These are phyloP conservation scores for Phytophthora pluvialis DNA, from an alignment of 352 stramenopile genomes.

Conservation along the genomic window DNA sequence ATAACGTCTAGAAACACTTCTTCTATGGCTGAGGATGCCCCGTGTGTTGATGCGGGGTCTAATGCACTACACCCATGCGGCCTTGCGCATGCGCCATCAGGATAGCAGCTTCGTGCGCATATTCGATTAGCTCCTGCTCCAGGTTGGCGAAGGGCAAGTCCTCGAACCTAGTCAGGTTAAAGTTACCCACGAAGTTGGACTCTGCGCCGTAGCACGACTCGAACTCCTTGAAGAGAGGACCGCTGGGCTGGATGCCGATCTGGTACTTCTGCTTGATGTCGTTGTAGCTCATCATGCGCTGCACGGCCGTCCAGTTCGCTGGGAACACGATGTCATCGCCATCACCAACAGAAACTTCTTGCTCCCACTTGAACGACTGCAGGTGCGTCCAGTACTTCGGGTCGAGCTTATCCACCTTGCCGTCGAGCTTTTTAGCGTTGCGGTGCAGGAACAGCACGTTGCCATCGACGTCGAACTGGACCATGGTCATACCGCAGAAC, in stretches of 20 bases:
- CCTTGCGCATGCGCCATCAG: constrained; percentile 30
- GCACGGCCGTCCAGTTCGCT: constrained; percentile 25
- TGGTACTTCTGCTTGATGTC: constrained; percentile 54
- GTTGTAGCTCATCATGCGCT: constrained; percentile 49
- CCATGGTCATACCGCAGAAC: constrained; percentile 83
- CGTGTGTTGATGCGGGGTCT: constrained; percentile 1
- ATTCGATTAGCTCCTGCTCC: constrained; percentile 56
- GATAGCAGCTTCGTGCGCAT: constrained; percentile 54
- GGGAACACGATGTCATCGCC: constrained; percentile 15
- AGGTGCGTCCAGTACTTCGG: constrained; percentile 51
- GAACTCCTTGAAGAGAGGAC: constrained; percentile 55
- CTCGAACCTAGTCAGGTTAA: constrained; percentile 51
- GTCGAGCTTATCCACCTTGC: constrained; percentile 51
- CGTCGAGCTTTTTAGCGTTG: constrained; percentile 75
- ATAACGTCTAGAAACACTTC: constrained; percentile 34
- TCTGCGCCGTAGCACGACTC: constrained; percentile 60
- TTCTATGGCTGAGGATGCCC: constrained; percentile 24
- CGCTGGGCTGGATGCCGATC: constrained; percentile 51
- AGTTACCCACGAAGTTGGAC: constrained; percentile 39
- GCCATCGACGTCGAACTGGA: constrained; percentile 62
- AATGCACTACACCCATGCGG: constrained; percentile 16
- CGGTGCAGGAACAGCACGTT: constrained; percentile 76
- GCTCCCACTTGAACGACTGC: constrained; percentile 52
- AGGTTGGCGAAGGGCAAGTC: constrained; percentile 52
- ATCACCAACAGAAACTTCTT: constrained; percentile 2